Evolutionary conservation across 768 basidiomycete species (phyloP).

Genomic region (Arthromyces matolae): DNA sequence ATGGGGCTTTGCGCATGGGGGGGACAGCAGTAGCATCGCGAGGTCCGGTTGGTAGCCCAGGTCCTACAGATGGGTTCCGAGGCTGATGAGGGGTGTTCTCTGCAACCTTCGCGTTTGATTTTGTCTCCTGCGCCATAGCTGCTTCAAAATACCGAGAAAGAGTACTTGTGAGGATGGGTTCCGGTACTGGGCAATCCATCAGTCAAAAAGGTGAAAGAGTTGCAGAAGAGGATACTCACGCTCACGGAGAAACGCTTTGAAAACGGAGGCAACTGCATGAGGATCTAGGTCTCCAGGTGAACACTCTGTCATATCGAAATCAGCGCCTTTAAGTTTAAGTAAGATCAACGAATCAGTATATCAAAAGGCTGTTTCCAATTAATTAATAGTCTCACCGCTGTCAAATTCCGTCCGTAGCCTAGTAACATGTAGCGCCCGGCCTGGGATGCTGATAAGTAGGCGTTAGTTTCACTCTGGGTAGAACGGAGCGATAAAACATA

Average conservation of each 20-base stretch:
- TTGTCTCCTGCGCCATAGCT: conserved; percentile 58
- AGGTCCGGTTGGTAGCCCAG: conserved; percentile 16
- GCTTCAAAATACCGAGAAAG: conserved; percentile 77
- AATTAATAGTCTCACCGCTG: conserved; percentile 40
- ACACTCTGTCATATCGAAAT: conserved; percentile 77
- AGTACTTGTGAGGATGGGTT: conserved; percentile 73
- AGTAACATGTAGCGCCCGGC: conserved; percentile 75
- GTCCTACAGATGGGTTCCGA: conserved; percentile 16
- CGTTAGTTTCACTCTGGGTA: conserved; percentile 8
- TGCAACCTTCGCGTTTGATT: conserved; percentile 25
- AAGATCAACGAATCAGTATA: conserved; percentile 9
- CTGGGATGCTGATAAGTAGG: conserved; percentile 58
- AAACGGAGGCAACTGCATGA: conserved; percentile 88
- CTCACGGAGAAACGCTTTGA: conserved; percentile 91
- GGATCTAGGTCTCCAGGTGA: conserved; percentile 88
- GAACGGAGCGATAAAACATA: conserved; percentile 31
- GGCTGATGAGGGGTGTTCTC: conserved; percentile 1
- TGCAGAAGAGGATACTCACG: conserved; percentile 47
- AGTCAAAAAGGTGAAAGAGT: conserved; percentile 1
- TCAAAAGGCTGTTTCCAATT: conserved; percentile 5
- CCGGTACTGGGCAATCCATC: too few species aligned
- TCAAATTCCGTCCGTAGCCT: conserved; percentile 81
- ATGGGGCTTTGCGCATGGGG: conserved; percentile 69
- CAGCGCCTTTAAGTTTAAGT: conserved; percentile 76
- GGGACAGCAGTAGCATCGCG: conserved; percentile 29